These are phyloP conservation scores for Zygosaccharomyces pseudorouxii DNA, from an alignment of 805 yeast genomes.

Conservation along the genomic window DNA sequence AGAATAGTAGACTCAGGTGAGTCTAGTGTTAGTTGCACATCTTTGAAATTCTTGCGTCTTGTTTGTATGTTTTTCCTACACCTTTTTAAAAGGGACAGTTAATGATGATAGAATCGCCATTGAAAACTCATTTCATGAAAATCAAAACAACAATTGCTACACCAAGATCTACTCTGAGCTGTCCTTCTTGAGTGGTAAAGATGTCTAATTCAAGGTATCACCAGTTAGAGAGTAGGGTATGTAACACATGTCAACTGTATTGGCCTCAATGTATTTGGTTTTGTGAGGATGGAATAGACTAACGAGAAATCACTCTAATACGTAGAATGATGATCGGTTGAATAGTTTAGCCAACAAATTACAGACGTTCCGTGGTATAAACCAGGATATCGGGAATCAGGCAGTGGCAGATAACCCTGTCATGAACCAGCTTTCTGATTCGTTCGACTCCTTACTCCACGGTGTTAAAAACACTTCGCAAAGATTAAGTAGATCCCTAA, in stretches of 20 bases:
- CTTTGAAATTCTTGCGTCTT: conserved; percentile 1
- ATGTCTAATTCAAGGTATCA: conserved; percentile 34
- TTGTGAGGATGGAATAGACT: background rate
- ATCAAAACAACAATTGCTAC: conserved; percentile 28
- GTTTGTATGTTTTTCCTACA: background rate
- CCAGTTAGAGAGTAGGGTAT: conserved; percentile 30
- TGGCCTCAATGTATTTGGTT: background rate
- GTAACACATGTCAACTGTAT: conserved; percentile 2
- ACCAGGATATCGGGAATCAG: conserved; percentile 61
- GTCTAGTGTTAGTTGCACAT: conserved; percentile 13
- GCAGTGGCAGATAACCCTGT: conserved; percentile 51
- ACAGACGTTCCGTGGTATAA: conserved; percentile 57
- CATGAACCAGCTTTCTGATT: conserved; percentile 42
- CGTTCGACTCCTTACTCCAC: conserved; percentile 46
- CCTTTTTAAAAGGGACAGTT: background rate
- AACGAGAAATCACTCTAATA: background rate
- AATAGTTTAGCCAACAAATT: conserved; percentile 62
- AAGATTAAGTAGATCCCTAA: conserved; percentile 51
- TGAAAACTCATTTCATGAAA: conserved; percentile 31
- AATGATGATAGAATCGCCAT: conserved; percentile 39
- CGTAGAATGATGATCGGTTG: conserved; percentile 57
- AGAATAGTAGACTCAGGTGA: conserved; percentile 15
- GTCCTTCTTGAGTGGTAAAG: background rate
- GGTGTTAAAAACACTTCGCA: conserved; percentile 49
- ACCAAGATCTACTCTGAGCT: conserved; percentile 43